Conservation (phyloP, 257 asterid species). For the Fraxinus anomala region DNA sequence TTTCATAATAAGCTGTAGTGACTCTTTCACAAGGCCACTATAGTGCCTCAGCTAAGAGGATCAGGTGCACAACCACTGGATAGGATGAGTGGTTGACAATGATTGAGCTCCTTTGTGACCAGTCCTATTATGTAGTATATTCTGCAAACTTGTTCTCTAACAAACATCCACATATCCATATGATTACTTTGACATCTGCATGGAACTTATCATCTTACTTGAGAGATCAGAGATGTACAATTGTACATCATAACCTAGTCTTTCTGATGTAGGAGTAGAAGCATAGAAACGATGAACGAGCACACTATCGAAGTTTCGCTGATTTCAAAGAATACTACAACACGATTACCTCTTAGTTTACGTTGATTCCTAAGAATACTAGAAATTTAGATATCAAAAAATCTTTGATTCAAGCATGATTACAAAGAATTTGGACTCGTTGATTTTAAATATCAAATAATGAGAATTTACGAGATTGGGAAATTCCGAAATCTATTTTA, state of each 20-base stretch:
- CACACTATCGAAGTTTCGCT: too few species aligned
- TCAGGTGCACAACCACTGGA: background rate
- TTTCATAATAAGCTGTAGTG: background rate
- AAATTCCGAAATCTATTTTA: too few species aligned
- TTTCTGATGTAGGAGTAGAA: background rate
- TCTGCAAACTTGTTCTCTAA: background rate
- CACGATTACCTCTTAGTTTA: too few species aligned
- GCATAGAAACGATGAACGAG: too few species aligned
- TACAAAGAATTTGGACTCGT: too few species aligned
- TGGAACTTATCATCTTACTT: background rate
- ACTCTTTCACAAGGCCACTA: background rate
- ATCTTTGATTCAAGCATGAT: too few species aligned
- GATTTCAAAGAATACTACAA: too few species aligned
- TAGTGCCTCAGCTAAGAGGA: background rate
- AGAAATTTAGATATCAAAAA: too few species aligned
- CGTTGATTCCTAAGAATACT: too few species aligned
- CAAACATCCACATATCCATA: background rate
- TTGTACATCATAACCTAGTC: background rate
- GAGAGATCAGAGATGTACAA: background rate
- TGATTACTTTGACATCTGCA: background rate
- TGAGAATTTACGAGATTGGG: too few species aligned
- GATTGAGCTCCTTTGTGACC: background rate
- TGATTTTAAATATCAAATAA: too few species aligned
- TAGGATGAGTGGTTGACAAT: background rate
- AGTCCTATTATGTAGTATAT: background rate